Evolutionary conservation across 768 basidiomycete genomes (phyloP), one percentile per base, ranked within the genome.

Genomic region (Boletus bicolor): DNA sequence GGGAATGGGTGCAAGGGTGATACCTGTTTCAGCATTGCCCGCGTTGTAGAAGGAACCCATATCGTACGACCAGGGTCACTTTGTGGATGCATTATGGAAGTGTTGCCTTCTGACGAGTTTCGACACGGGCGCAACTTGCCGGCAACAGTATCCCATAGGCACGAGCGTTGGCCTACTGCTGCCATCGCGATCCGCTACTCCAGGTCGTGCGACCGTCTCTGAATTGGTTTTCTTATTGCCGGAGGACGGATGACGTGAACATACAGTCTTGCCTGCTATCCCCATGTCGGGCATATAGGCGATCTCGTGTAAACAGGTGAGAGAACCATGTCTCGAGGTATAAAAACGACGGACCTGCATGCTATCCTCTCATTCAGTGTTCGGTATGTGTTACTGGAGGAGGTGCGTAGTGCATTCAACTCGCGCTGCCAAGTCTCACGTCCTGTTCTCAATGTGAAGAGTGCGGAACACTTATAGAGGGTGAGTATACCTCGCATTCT

Each of bases 381-480:
- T 60, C 53, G 42, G 26, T 21, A 85, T 85, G 84, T 85, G 83
- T 71, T 81, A 79, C 65, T 83, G 76, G 74, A 78, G 83, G 64
- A 77, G 80, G 83, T 84, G 59, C 73, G 82, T 64, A 19, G 44
- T 42, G 34, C 48, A 34, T 49, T 36, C 48, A 17, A 30, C 48
- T 32, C 17, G 28, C 53, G 12, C 49, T 28, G 11, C 53, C 32
- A 15, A 34, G 17, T 36, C 69, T 74, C 38, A 75, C 53, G 39
- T 28, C 17, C 36, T 45, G 51, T 50, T 50, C 26, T 38, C 32
- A n/a, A 50, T 2, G 36, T 47, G 34, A 68, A 85, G 83, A 67
- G 83, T 85, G 51, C 76, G 77, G 52, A 82, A 84, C 64, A 70
- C 78, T 38, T 85, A 83, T 62, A 79, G 64, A 67, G 69, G 53